Conservation (phyloP, 371 early-diverging fungal species). For the Actinomortierella wolfii region DNA sequence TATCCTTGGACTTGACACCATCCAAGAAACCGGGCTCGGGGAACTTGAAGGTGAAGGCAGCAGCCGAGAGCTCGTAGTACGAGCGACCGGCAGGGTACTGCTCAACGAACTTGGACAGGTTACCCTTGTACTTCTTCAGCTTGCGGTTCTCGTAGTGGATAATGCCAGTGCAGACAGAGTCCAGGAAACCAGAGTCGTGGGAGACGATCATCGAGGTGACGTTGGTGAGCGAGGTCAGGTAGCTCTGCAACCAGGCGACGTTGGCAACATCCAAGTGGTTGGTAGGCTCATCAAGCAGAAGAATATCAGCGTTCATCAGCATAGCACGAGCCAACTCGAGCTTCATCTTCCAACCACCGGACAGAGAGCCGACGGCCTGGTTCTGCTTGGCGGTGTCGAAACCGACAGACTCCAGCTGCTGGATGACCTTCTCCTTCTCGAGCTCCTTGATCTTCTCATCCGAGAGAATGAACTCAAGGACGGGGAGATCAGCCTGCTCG, state of each 20-base stretch:
- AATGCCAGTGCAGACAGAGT: constrained; percentile 81
- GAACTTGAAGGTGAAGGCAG: constrained; percentile 62
- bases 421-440: constrained; percentile 52
- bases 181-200: constrained; percentile 87
- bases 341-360: constrained; percentile 92
- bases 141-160: constrained; percentile 78
- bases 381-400: constrained; percentile 71
- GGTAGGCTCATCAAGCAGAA: constrained; percentile 92
- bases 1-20: constrained; percentile 74
- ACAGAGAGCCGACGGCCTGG: constrained; percentile 71
- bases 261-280: constrained; percentile 91
- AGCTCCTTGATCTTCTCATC: constrained; percentile 44
- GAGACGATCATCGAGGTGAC: constrained; percentile 88
- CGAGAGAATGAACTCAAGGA: constrained; percentile 69
- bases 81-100: constrained; percentile 72
- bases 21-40: constrained; percentile 74
- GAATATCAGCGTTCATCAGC: constrained; percentile 82
- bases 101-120: constrained; percentile 82
- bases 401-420: constrained; percentile 67
- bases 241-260: constrained; percentile 86
- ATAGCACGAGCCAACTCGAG: constrained; percentile 85
- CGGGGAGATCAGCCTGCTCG: constrained; percentile 68
- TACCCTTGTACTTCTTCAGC: constrained; percentile 80
- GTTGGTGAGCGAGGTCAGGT: constrained; percentile 70
- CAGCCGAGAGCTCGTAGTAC: constrained; percentile 65